Evolutionary conservation across 441 rosid genomes (phyloP), one percentile per base, ranked within the genome.

Genomic region (Corymbia citriodora): DNA sequence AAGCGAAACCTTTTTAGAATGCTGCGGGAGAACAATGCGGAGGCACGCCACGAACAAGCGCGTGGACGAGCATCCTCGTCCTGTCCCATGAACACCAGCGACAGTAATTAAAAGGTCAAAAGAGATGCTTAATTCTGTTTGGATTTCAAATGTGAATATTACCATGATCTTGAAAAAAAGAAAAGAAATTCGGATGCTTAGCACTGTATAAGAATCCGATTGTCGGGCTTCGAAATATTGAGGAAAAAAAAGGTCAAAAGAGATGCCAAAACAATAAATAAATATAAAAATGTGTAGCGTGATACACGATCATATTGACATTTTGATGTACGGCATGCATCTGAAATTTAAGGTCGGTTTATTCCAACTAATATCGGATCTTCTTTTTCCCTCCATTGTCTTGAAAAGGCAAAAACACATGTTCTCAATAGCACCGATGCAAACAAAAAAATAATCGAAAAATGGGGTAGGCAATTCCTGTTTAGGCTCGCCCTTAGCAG

Each of bases 401-500:
- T 8, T 36, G 8, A 19, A 36, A 36, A 72, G 14, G 15, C 9
- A 2, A 72, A 72, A 36, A 72, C 27, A 40, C 36, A 2, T 15
- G 2, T 4, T 10, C 27, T 72, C 23, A 0, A 70, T 9, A 17
- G 3, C 33, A 10, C 5, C 16, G 1, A 36, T 19, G 10, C 48
- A 36, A 72, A 40, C 6, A 40, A 72, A 2, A 36, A 3, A 33
- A 5, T n/a, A 36, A 10, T 10, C 4, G 12, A 2, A 4, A 17
- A 9, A 33, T 5, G 12, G 33, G 13, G 25, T 18, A 33, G 14
- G 10, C 1, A 33, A 10, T 31, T n/a, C 82, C 5, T 0, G 1
- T 10, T 36, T 14, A 0, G 7, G 49, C 49, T 72, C 3, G 2
- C 49, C 40, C 33, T 5, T 19, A 10, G 15, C 27, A 18, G 13